Conservation (phyloP, 352 stramenopile species). For the Globisporangium canariense region DNA sequence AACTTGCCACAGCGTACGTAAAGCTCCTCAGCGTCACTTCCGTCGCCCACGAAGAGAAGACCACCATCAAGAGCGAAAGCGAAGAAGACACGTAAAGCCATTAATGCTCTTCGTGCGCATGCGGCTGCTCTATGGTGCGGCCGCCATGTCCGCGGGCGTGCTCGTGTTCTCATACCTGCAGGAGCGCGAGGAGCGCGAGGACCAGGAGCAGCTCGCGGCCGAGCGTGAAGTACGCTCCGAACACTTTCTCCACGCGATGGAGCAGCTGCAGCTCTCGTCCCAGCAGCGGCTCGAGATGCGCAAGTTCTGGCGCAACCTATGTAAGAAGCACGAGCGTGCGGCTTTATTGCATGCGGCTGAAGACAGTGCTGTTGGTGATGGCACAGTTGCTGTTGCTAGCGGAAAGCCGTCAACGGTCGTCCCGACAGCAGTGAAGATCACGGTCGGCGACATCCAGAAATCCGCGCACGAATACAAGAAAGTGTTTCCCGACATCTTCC, state of each 20-base stretch:
- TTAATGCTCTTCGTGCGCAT: constrained; percentile 42
- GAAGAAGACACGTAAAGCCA: neutral
- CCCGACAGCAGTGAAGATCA: constrained; percentile 21
- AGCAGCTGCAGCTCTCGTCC: constrained; percentile 47
- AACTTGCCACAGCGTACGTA: neutral
- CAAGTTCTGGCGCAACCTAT: constrained; percentile 76
- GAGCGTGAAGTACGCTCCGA: constrained; percentile 51
- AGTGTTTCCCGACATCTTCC: constrained; percentile 79
- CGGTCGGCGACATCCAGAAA: constrained; percentile 66
- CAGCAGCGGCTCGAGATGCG: constrained; percentile 69
- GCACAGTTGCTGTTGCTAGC: neutral
- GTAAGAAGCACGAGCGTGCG: constrained; percentile 29
- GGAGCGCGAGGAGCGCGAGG: constrained; percentile 71
- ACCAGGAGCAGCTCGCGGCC: constrained; percentile 47
- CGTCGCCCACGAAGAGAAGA: neutral
- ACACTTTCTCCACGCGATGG: constrained; percentile 66
- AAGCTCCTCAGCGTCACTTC: neutral
- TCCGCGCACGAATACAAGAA: constrained; percentile 80
- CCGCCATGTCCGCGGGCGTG: constrained; percentile 74
- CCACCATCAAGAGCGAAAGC: neutral
- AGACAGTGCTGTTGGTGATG: neutral
- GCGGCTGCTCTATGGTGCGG: constrained; percentile 67
- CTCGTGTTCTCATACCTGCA: constrained; percentile 79
- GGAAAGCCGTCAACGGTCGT: neutral
- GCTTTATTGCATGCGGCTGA: neutral